A percentile compares a stretch with the other conserved stretches of the same genome.
phyloP scores from a whole-genome alignment of 257 asterid genomes.

The Ilex aquifolium region DNA sequence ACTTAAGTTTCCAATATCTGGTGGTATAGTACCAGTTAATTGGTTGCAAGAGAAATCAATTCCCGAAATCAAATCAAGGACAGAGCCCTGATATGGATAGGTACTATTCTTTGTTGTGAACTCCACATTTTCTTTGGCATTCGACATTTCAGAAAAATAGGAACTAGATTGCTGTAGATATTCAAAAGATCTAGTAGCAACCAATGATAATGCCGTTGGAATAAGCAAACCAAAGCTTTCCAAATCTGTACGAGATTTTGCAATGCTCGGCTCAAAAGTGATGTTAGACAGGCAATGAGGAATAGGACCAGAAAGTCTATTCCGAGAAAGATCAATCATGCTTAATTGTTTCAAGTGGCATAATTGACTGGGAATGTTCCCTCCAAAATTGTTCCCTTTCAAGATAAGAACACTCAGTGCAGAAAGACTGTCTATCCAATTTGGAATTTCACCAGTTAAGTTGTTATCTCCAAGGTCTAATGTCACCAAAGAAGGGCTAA shows the following conservation, averaged over 20 bases:
- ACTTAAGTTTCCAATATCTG: too few species aligned
- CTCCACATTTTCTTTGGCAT: background rate
- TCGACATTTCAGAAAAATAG: too few species aligned
- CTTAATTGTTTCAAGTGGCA: background rate
- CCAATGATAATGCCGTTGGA: too few species aligned
- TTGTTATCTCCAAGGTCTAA: constrained; percentile 8
- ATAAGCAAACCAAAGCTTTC: accelerated
- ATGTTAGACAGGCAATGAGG: constrained; percentile 10
- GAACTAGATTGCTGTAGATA: too few species aligned
- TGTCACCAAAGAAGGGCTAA: background rate
- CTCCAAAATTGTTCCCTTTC: constrained; percentile 5
- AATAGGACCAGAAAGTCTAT: constrained; percentile 4
- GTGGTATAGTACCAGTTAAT: too few species aligned
- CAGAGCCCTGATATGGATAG: constrained; percentile 4
- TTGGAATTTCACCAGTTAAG: constrained; percentile 4
- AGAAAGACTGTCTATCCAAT: background rate
- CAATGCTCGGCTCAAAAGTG: background rate
- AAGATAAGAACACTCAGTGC: background rate
- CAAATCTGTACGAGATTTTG: too few species aligned
- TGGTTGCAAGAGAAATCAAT: constrained; percentile 9
- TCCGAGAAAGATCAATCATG: constrained; percentile 7
- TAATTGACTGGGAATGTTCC: constrained; percentile 5
- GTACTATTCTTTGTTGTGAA: constrained; percentile 5
- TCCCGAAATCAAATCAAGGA: background rate
- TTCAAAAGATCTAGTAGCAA: too few species aligned